These are phyloP conservation scores for Epichloe sibirici DNA, from an alignment of 2,329 filamentous ascomycete species.

Conservation along the genomic window DNA sequence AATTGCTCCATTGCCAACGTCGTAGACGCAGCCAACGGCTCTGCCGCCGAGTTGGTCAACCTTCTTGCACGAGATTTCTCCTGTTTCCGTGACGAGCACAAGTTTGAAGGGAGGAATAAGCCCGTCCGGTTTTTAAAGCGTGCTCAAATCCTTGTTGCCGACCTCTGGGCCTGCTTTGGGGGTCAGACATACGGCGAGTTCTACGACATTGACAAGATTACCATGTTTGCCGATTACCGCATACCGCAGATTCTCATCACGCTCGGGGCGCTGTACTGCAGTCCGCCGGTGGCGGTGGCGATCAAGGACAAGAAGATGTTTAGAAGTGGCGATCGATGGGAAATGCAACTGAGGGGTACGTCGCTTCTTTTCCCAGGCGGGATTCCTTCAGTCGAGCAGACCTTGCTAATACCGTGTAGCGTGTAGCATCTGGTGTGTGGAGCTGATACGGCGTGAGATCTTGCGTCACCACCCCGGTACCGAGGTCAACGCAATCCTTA, in stretches of 20 bases:
- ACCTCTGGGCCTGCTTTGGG: constrained; percentile 92
- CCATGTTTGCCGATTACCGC: constrained; percentile 97
- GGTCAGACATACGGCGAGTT: constrained; percentile 71
- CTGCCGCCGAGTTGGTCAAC: constrained; percentile 77
- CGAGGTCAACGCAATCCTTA: constrained; percentile 73
- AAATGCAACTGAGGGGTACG: constrained; percentile 73
- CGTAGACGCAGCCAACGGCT: constrained; percentile 61
- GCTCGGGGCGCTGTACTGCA: constrained; percentile 73
- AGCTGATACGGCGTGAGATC: constrained; percentile 77
- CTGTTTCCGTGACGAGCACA: constrained; percentile 74
- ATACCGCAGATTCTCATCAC: constrained; percentile 86
- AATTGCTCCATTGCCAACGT: constrained; percentile 61
- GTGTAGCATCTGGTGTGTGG: constrained; percentile 93
- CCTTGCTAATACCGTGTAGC: constrained; percentile 29
- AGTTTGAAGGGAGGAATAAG: constrained; percentile 57
- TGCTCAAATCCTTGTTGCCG: constrained; percentile 90
- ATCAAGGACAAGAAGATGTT: constrained; percentile 55
- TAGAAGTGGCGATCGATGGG: constrained; percentile 61
- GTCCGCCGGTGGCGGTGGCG: constrained; percentile 61
- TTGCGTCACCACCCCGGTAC: constrained; percentile 57
- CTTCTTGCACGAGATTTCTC: constrained; percentile 68
- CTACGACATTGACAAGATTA: constrained; percentile 84
- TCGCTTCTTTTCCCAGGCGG: background rate
- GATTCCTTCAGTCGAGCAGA: background rate
- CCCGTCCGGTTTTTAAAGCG: constrained; percentile 79